Evolutionary conservation across 352 stramenopile genomes (phyloP).

Genomic region (Phytophthora cactorum): DNA sequence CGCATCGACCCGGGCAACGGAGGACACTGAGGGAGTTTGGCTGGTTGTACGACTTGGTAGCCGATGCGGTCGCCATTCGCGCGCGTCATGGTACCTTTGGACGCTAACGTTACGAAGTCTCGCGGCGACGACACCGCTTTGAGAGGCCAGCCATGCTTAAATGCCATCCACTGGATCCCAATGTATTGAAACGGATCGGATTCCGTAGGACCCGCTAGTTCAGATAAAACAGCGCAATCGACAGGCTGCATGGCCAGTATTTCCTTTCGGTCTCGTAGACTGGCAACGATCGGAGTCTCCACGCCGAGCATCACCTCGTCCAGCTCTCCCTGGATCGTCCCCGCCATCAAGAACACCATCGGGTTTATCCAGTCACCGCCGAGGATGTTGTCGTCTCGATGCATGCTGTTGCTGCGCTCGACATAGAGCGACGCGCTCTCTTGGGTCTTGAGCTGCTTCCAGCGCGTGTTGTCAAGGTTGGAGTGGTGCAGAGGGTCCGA

Average conservation of each 20-base stretch:
- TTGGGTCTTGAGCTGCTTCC: constrained; percentile 41
- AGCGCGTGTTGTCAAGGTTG: constrained; percentile 31
- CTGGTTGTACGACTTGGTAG: constrained; percentile 57
- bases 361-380: constrained; percentile 36
- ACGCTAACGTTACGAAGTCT: constrained; percentile 40
- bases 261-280: constrained; percentile 36
- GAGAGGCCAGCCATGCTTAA: constrained; percentile 29
- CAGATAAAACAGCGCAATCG: constrained; percentile 37
- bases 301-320: constrained; percentile 42
- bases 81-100: constrained; percentile 38
- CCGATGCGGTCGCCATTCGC: constrained; percentile 43
- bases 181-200: constrained; percentile 46
- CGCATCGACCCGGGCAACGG: constrained; percentile 32
- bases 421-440: constrained; percentile 35
- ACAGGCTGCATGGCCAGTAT: constrained; percentile 25
- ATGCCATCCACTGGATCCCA: constrained; percentile 42
- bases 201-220: constrained; percentile 37
- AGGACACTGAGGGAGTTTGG: constrained; percentile 34
- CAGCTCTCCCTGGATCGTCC: constrained; percentile 24
- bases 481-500: constrained; percentile 23
- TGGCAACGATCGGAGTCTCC: constrained; percentile 29
- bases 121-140: constrained; percentile 37
- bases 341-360: constrained; percentile 31
- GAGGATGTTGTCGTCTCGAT: constrained; percentile 33
- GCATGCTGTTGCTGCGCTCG: constrained; percentile 26